Evolutionary conservation across 2,329 filamentous ascomycete genomes (phyloP).

Genomic region (Alternaria brassicicola): DNA sequence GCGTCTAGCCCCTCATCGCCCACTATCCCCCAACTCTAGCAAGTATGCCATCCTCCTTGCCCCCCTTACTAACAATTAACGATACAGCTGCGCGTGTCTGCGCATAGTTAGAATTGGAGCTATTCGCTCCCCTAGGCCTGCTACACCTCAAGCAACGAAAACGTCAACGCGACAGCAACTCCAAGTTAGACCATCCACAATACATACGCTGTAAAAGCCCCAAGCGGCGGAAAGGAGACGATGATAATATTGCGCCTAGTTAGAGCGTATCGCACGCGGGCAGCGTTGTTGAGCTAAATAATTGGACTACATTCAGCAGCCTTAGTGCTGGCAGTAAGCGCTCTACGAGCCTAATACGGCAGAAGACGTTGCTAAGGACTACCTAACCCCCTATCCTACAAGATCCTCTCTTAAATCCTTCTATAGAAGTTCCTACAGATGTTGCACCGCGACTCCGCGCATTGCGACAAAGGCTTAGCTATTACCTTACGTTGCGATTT

Average conservation of each 20-base stretch:
- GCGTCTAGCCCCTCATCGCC: slow-evolving; percentile 5
- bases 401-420: slow-evolving; percentile 6
- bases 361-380: slow-evolving; percentile 11
- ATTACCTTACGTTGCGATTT: slow-evolving; percentile 5
- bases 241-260: slow-evolving; percentile 9
- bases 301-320: slow-evolving; percentile 10
- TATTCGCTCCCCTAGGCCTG: background rate
- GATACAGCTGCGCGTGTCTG: slow-evolving; percentile 4
- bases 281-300: slow-evolving; percentile 9
- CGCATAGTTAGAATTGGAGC: background rate
- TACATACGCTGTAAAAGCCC: slow-evolving; percentile 8
- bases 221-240: slow-evolving; percentile 13
- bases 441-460: slow-evolving; percentile 6
- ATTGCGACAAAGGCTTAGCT: slow-evolving; percentile 7
- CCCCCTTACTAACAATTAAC: slow-evolving; percentile 5
- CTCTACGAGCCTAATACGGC: slow-evolving; percentile 8
- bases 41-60: slow-evolving; percentile 7
- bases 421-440: background rate
- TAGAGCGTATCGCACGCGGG: slow-evolving; percentile 9
- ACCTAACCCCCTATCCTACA: slow-evolving; percentile 3
- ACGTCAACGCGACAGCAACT: slow-evolving; percentile 10
- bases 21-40: slow-evolving; percentile 3
- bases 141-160: slow-evolving; percentile 7
- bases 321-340: slow-evolving; percentile 10
- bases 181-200: slow-evolving; percentile 3